Conservation (phyloP, 495 filamentous ascomycete species). For the Hyaloscypha hepaticicola region DNA sequence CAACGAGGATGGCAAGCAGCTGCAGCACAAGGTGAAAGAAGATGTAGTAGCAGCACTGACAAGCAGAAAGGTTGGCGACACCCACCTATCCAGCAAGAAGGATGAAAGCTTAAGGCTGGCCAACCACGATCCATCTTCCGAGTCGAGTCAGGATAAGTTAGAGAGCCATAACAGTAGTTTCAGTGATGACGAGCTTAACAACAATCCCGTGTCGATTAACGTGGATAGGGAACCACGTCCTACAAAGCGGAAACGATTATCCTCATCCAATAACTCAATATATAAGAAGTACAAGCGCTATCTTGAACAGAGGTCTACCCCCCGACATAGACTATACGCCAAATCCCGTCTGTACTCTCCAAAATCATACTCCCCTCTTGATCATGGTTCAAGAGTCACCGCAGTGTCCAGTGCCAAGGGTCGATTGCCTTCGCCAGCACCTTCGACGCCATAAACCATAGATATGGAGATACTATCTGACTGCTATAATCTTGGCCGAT, state of each 20-base stretch:
- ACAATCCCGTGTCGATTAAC: slow-evolving; percentile 11
- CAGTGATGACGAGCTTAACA: slow-evolving; percentile 18
- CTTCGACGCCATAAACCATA: background rate
- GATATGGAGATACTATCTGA: slow-evolving; percentile 15
- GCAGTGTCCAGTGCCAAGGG: background rate
- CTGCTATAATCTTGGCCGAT: slow-evolving; percentile 8
- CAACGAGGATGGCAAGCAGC: slow-evolving; percentile 4
- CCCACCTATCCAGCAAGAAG: slow-evolving; percentile 20
- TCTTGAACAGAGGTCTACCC: slow-evolving; percentile 22
- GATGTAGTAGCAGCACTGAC: slow-evolving; percentile 8
- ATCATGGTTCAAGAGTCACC: slow-evolving; percentile 6
- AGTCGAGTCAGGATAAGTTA: slow-evolving; percentile 20
- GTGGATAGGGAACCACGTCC: slow-evolving; percentile 17
- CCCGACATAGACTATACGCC: slow-evolving; percentile 17
- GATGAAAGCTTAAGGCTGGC: slow-evolving; percentile 23
- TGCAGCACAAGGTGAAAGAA: slow-evolving; percentile 10
- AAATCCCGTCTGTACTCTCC: slow-evolving; percentile 1
- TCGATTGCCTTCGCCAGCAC: slow-evolving; percentile 7
- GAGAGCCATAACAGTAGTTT: slow-evolving; percentile 11
- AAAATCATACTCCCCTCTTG: background rate
- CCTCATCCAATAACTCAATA: slow-evolving; percentile 24
- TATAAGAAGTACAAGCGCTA: slow-evolving; percentile 21
- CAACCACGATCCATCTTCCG: slow-evolving; percentile 20
- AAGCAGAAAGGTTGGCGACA: slow-evolving; percentile 13
- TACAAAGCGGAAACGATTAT: slow-evolving; percentile 22